A percentile compares a stretch with the other conserved stretches of the same genome.
Conservation (phyloP, 2,329 filamentous ascomycete species). For the Westerdykella ornata region DNA sequence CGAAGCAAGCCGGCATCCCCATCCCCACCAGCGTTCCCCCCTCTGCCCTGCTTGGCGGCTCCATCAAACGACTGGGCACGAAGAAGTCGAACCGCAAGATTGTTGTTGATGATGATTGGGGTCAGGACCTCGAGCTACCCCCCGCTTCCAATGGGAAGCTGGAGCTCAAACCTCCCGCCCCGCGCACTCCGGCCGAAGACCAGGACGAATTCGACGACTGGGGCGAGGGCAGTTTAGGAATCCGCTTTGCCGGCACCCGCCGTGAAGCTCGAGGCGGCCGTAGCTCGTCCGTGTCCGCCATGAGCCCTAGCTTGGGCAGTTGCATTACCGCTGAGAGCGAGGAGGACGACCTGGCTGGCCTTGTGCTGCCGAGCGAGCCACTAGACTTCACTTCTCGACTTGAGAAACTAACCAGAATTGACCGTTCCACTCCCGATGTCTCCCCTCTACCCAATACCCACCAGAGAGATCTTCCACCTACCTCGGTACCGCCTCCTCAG, state of each 20-base stretch:
- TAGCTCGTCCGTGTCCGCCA: constrained; percentile 78
- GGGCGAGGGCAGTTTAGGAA: constrained; percentile 88
- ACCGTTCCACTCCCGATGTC: constrained; percentile 21
- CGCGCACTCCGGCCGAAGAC: constrained; percentile 40
- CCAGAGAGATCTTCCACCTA: constrained; percentile 22
- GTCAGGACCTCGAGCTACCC: constrained; percentile 45
- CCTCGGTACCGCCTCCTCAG: constrained; percentile 20
- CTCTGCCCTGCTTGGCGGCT: constrained; percentile 83
- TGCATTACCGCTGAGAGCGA: constrained; percentile 89
- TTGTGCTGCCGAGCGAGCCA: constrained; percentile 75
- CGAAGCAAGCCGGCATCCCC: constrained; percentile 83
- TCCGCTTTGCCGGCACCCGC: constrained; percentile 78
- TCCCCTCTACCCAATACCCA: constrained; percentile 18
- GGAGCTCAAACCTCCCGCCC: constrained; percentile 41
- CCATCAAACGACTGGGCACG: constrained; percentile 79
- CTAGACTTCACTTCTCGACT: constrained; percentile 76
- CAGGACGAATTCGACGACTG: constrained; percentile 89
- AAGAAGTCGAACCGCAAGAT: constrained; percentile 41
- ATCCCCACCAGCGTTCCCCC: constrained; percentile 79
- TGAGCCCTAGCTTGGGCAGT: constrained; percentile 89
- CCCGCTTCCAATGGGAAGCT: constrained; percentile 32
- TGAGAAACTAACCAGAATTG: constrained; percentile 57
- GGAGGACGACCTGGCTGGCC: constrained; percentile 84
- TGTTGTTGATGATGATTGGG: constrained; percentile 46
- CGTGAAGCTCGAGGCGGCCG: constrained; percentile 72